These are phyloP conservation scores for Pilaira anomala DNA, from an alignment of 192 early-diverging fungal genomes.

Conservation along the genomic window DNA sequence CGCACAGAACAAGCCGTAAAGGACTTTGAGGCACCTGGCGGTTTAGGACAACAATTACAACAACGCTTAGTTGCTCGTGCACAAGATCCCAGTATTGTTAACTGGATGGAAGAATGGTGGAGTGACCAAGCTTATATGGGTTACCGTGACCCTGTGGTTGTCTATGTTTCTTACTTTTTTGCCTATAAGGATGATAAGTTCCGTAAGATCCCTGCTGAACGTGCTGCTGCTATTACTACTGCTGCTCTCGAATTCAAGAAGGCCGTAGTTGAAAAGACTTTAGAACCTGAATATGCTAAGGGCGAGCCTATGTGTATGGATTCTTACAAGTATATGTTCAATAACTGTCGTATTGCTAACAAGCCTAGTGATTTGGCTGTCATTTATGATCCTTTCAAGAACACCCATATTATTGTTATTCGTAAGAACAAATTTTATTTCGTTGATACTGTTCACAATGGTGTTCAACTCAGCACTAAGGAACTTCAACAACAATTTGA, in stretches of 20 bases:
- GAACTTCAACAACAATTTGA: conserved; percentile 82
- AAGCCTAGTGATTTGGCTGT: conserved; percentile 81
- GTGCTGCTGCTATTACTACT: conserved; percentile 88
- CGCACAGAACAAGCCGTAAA: conserved; percentile 61
- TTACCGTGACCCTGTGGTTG: conserved; percentile 94
- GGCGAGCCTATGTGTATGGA: conserved; percentile 79
- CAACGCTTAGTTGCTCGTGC: conserved; percentile 75
- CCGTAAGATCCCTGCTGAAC: conserved; percentile 69
- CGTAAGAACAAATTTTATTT: conserved; percentile 90
- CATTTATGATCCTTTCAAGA: conserved; percentile 64
- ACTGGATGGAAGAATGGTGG: conserved; percentile 99
- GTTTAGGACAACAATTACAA: conserved; percentile 81
- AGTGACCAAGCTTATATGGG: conserved; percentile 90
- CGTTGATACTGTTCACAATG: conserved; percentile 71
- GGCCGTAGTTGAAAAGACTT: conserved; percentile 67
- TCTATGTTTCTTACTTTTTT: conserved; percentile 97
- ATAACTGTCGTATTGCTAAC: conserved; percentile 86
- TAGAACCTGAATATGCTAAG: conserved; percentile 81
- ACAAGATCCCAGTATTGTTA: conserved; percentile 66
- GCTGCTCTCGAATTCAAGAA: conserved; percentile 87
- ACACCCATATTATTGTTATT: conserved; percentile 84
- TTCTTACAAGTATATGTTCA: conserved; percentile 97
- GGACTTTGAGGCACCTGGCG: conserved; percentile 81
- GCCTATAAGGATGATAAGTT: conserved; percentile 86
- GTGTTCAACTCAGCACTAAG: conserved; percentile 73